Evolutionary conservation across 2,329 filamentous ascomycete genomes (phyloP), one percentile per base, ranked within the genome.

Genomic region (Pseudocercospora pini-densiflorae): DNA sequence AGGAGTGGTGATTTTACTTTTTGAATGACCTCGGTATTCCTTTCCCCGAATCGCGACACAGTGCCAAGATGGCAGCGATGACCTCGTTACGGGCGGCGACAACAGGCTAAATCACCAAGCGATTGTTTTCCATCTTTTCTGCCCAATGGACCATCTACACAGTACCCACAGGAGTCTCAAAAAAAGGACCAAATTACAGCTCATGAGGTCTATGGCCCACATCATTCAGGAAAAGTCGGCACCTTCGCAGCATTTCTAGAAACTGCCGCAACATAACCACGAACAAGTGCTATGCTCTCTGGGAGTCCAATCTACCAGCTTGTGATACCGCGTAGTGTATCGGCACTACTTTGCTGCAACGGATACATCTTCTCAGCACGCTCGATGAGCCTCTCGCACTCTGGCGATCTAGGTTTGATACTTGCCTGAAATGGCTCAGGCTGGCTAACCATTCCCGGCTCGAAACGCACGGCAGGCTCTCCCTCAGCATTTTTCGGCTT

Each of bases 391-490:
- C 21, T 23, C 45, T 49, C 45, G 19, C 45, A 49, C 19, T 49
- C 45, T 12, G n/a, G n/a, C 45, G 45, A 51, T 33, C 68, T 66
- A 4, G 68, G 57, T 4, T 24, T 49, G n/a, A 71, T 59, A 5
- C 40, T 58, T 19, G 62, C 66, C 19, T 61, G 58, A 23, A 72
- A 71, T 1, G 54, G 59, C 1, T 45, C 63, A 1, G 71, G 70
- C 19, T 72, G 64, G 9, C 68, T 64, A 5, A 71, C 62, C 9
- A 68, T 63, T 33, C 70, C 70, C 19, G 63, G 36, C 21, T 64
- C 62, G 29, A 70, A 69, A 5, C 31, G 40, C 14, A 68, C 31
- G 1, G 61, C 51, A 16, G 23, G 23, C 6, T n/a, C 49, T 16
- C 6, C 33, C 33, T 36, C 33, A 16, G 33, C 12, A 8, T 58